A percentile compares a stretch with the other conserved stretches of the same genome.
Evolutionary conservation across 179 eudicot genomes (phyloP).

Genomic region (Gypsophila paniculata): DNA sequence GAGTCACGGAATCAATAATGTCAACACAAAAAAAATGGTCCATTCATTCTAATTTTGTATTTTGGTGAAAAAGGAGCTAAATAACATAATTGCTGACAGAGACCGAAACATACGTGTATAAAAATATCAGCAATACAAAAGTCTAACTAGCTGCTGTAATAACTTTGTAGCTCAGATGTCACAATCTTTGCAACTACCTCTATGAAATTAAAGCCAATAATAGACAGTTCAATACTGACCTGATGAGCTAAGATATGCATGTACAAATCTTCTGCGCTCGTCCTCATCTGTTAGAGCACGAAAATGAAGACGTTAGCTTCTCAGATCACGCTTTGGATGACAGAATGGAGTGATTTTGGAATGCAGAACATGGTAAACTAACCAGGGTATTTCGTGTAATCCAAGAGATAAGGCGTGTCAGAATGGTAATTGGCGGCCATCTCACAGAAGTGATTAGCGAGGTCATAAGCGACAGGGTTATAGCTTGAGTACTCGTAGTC

Average conservation of each 20-base stretch:
- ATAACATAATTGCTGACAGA: not conserved
- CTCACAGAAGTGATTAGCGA: slow-evolving; percentile 96
- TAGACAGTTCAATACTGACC: slow-evolving; percentile 32
- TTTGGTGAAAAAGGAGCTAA: not conserved
- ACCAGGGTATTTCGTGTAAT: slow-evolving; percentile 85
- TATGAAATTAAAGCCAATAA: not conserved
- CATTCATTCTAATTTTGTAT: not conserved
- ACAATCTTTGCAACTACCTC: slow-evolving; percentile 9
- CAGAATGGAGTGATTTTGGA: not conserved
- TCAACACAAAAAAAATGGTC: not conserved
- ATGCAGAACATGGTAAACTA: slow-evolving; percentile 2
- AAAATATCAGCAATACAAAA: not conserved
- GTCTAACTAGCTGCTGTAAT: slow-evolving; percentile 4
- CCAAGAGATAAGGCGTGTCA: slow-evolving; percentile 85
- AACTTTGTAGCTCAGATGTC: slow-evolving; percentile 12
- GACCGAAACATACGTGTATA: not conserved
- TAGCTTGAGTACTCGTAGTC: slow-evolving; percentile 90
- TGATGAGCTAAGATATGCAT: slow-evolving; percentile 56
- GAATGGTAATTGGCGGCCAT: slow-evolving; percentile 98
- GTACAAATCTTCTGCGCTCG: slow-evolving; percentile 70
- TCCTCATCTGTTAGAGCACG: slow-evolving; percentile 44
- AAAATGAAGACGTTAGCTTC: not conserved
- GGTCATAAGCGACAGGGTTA: slow-evolving; percentile 71
- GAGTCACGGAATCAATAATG: not conserved
- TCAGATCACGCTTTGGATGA: not conserved